Evolutionary conservation across 805 yeast genomes (phyloP), one percentile per base, ranked within the genome.

Genomic region (Yamadazyma tumulicola): DNA sequence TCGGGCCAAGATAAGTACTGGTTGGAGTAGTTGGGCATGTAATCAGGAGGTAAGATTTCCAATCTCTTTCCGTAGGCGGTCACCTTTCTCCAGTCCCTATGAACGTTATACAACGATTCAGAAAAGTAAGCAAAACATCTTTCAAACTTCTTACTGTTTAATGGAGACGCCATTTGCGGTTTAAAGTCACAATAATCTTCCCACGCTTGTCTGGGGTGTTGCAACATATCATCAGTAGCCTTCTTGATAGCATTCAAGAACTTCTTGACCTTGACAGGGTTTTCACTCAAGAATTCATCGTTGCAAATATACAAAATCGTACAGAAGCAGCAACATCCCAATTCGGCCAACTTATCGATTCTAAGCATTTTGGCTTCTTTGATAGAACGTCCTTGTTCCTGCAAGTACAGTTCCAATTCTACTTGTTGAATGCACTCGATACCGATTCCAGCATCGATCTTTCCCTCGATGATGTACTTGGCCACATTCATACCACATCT

Each of bases 401-500:
- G 58, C 43, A 67, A 61, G 53, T 68, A 68, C 42, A 72, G 76
- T 49, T 73, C 79, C 46, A 74, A 61, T 49, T 74, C 75, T 31
- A 74, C 79, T 54, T 73, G 78, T 51, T 74, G 79, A 52, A 74
- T 71, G 54, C 77, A 74, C 50, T 74, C 79, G 37, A 74, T 71
- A 47, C 79, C 79, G 48, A 74, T 67, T 34, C 79, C 79, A 38
- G 77, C 78, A 50, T 74, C 76, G 35, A 74, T 72, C 43, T 66
- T 63, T 23, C 78, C 79, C 34, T 73, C 75, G 34, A 74, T 68
- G 45, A 74, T 74, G 45, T 65, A 66, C 48, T 71, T 72, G 39
- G 79, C 75, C 29, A 74, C 78, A 47, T 74, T 74, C 79, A 74
- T 74, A 37, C 79, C 79, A 44, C 77, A 72, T 54, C 79, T 64